Evolutionary conservation across 2,329 filamentous ascomycete genomes (phyloP).

Genomic region (Coleophoma eucalyptorum): DNA sequence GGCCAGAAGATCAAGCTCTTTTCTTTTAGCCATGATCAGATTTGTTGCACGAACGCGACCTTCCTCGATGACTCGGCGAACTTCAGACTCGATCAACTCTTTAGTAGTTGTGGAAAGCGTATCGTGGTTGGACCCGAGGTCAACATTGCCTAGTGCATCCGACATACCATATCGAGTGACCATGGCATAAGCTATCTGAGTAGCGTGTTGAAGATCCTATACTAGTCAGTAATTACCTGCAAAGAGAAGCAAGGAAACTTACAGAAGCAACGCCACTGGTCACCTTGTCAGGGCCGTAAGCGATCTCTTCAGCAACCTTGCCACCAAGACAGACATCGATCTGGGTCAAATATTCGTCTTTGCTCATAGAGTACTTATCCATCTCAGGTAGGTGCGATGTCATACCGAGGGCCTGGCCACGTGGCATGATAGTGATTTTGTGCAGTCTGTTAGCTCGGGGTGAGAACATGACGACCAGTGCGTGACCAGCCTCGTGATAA

Average conservation of each 20-base stretch:
- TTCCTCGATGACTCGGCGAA: conserved; percentile 79
- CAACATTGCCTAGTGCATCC: conserved; percentile 80
- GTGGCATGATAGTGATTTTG: conserved; percentile 95
- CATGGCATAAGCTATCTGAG: conserved; percentile 79
- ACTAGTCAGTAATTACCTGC: conserved; percentile 23
- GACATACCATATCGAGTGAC: conserved; percentile 91
- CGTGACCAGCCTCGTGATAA: conserved; percentile 94
- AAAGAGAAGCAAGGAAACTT: conserved; percentile 31
- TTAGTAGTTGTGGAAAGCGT: conserved; percentile 83
- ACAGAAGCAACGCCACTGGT: conserved; percentile 82
- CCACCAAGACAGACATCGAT: conserved; percentile 83
- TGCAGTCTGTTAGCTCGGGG: conserved; percentile 74
- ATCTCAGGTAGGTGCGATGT: conserved; percentile 87
- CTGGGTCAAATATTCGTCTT: conserved; percentile 74
- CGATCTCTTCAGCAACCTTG: conserved; percentile 86
- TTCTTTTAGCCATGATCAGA: conserved; percentile 70
- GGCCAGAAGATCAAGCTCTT: conserved; percentile 83
- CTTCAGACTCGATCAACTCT: conserved; percentile 81
- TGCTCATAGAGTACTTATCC: conserved; percentile 87
- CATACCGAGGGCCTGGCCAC: conserved; percentile 80
- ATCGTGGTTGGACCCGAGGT: conserved; percentile 77
- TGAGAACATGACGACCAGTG: conserved; percentile 82
- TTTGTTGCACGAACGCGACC: conserved; percentile 69
- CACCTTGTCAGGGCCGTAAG: conserved; percentile 87
- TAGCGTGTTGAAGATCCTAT: conserved; percentile 81